Base-by-base conservation (phyloP, 345 rosid genomes). In the Acer yangbiense region DNA sequence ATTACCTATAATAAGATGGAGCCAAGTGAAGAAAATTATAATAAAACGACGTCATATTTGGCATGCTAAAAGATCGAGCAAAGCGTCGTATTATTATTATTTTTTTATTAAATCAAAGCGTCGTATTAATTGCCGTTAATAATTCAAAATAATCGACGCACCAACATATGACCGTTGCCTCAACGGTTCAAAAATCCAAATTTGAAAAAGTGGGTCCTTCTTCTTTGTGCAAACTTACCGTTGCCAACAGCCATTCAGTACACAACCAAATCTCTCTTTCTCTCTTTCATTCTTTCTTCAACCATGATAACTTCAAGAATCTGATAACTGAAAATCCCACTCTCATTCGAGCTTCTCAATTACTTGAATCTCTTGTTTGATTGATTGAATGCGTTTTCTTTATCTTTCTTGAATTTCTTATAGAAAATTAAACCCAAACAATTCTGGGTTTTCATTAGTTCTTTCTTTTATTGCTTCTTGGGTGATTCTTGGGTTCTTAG, bases 131-230 rank as follows among this genome's bases (percentile, higher is more conserved):
- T 54, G 13, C 54, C 29, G n/a, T 39, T 20, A 69, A 57, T 41
- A 48, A 58, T 78, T 82, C 79, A 73, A 79, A 77, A 72, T 69
- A 21, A 73, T 50, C 60, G 82, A 82, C 77, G 57, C 69, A 21
- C 72, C 79, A 78, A 29, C 63, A 69, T 3, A 46, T 76, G 90
- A 82, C 91, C 93, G 93, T 90, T 90, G 90, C 69, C 17, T 7
- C 85, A 88, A 88, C 93, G 91, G 83, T 88, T 83, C 77, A 77
- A 78, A 82, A 48, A 10, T 70, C 74, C 46, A 66, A 86, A 79
- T 64, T 76, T 74, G 41, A 14, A 46, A 77, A 78, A 79, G 43
- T 23, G 60, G 57, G 18, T 3, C 63, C 69, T 35, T n/a, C 69
- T 35, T 18, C 71, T 72, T 27, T 25, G 16, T 54, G 3, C 55